Percentiles rank a stretch among this genome's conserved stretches.
These are phyloP conservation scores for Stagonosporopsis cucurbitacearum DNA, from an alignment of 2,329 filamentous ascomycete species.

Conservation along the genomic window DNA sequence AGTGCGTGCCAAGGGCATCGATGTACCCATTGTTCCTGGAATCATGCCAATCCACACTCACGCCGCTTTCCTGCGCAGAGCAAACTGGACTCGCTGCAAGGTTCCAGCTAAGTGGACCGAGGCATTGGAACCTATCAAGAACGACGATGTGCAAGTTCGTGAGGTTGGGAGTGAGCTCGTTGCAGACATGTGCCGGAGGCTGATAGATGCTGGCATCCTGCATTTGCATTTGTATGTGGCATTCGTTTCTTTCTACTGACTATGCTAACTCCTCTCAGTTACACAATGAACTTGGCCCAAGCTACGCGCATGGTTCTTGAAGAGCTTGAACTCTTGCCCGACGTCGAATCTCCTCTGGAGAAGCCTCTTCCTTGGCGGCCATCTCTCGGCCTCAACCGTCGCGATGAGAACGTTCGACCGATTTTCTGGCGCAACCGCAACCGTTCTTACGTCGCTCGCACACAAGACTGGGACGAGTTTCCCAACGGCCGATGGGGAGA, in stretches of 20 bases:
- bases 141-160: conserved; percentile 90
- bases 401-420: conserved; percentile 93
- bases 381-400: conserved; percentile 84
- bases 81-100: conserved; percentile 87
- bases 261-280: conserved; percentile 55
- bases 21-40: conserved; percentile 80
- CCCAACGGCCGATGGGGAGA: conserved; percentile 99
- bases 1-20: conserved; percentile 84
- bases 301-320: conserved; percentile 94
- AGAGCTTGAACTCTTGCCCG: conserved; percentile 82
- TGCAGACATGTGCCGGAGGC: conserved; percentile 85
- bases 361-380: conserved; percentile 96
- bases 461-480: conserved; percentile 98
- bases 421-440: conserved; percentile 99
- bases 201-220: conserved; percentile 80
- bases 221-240: conserved; percentile 81
- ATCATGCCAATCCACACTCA: conserved; percentile 97
- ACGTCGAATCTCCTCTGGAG: conserved; percentile 76
- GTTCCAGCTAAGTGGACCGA: conserved; percentile 83
- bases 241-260: background rate
- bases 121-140: conserved; percentile 89
- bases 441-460: conserved; percentile 92
- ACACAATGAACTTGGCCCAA: conserved; percentile 98
- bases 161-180: conserved; percentile 88
- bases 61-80: conserved; percentile 86